phyloP scores from a whole-genome alignment of 768 basidiomycete species.

The Rhizopogon rudus region DNA sequence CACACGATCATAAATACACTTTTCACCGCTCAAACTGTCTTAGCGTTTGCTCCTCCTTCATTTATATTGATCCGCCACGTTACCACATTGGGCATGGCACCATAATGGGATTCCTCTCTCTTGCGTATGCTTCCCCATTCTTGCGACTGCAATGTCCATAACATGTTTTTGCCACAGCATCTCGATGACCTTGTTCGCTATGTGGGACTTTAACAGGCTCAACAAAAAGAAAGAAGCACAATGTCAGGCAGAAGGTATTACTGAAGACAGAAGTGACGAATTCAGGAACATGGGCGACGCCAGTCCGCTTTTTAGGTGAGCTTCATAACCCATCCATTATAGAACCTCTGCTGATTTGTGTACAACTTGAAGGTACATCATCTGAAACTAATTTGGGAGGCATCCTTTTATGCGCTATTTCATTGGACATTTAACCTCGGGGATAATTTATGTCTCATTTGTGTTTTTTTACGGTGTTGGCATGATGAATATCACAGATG shows the following conservation, averaged over 20 bases:
- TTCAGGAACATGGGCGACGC: conserved; percentile 47
- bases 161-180: conserved; percentile 34
- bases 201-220: conserved; percentile 44
- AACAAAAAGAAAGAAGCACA: conserved; percentile 45
- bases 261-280: conserved; percentile 31
- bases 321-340: not conserved
- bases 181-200: conserved; percentile 34
- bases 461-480: no score
- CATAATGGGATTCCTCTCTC: conserved; percentile 29
- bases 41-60: conserved; percentile 39
- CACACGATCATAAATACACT: conserved; percentile 26
- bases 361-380: not conserved
- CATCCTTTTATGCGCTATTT: not conserved
- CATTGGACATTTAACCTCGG: no score
- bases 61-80: conserved; percentile 34
- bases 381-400: not conserved
- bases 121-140: conserved; percentile 15
- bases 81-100: conserved; percentile 34
- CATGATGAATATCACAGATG: not conserved
- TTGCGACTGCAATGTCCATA: conserved; percentile 11
- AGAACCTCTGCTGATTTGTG: not conserved
- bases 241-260: conserved; percentile 41
- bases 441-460: not conserved
- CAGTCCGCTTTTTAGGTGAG: conserved; percentile 50
- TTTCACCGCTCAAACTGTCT: not conserved